These are phyloP conservation scores for Nicotiana otophora DNA, from an alignment of 257 asterid genomes.

Conservation along the genomic window DNA sequence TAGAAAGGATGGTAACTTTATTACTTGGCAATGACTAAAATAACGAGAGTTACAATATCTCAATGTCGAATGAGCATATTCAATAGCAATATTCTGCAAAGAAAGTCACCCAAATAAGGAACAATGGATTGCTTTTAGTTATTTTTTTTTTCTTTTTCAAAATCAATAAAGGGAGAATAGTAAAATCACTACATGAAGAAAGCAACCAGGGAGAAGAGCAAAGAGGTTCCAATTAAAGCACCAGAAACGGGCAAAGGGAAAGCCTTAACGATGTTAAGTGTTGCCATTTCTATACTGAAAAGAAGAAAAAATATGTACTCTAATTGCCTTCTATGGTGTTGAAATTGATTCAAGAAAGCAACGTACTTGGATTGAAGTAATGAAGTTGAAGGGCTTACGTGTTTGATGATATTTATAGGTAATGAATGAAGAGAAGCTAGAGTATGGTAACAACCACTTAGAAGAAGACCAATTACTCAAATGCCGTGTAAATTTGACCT, in stretches of 20 bases:
- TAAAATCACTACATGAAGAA: not conserved
- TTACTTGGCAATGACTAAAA: too few relatives aligned
- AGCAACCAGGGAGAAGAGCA: not conserved
- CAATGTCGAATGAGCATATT: too few relatives aligned
- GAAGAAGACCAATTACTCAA: not conserved
- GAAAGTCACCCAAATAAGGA: too few relatives aligned
- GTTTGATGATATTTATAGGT: not conserved
- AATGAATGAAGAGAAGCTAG: not conserved
- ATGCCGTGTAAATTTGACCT: not conserved
- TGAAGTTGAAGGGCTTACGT: not conserved
- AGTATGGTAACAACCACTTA: too few relatives aligned
- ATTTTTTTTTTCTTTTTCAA: not conserved
- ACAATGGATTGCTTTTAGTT: too few relatives aligned
- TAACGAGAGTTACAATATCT: too few relatives aligned
- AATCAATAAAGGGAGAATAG: too few relatives aligned
- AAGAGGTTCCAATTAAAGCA: not conserved
- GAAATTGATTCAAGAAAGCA: not conserved
- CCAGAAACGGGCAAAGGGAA: not conserved
- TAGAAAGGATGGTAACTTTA: too few relatives aligned
- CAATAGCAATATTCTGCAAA: too few relatives aligned
- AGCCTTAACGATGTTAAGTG: slow-evolving; percentile 12
- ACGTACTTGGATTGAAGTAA: not conserved
- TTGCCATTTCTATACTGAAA: slow-evolving; percentile 31
- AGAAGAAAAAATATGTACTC: too few relatives aligned
- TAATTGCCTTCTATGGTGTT: too few relatives aligned